These are phyloP conservation scores for Apiospora aurea DNA, from an alignment of 2,329 filamentous ascomycete genomes.

Conservation along the genomic window DNA sequence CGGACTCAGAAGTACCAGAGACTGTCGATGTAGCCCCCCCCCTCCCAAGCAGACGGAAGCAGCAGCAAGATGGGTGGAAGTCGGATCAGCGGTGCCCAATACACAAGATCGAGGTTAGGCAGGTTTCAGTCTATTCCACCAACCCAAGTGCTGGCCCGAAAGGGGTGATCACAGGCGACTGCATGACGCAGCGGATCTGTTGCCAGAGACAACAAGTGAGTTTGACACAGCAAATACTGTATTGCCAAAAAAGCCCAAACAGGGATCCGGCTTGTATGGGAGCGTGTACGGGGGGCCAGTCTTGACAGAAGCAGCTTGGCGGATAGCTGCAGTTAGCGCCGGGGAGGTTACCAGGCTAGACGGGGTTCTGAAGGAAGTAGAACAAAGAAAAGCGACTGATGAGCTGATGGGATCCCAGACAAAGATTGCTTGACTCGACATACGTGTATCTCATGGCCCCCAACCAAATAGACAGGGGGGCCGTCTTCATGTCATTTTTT, in stretches of 20 bases:
- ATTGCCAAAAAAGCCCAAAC: slow-evolving; percentile 46
- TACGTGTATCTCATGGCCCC: slow-evolving; percentile 53
- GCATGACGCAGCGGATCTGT: slow-evolving; percentile 48
- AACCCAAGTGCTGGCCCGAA: slow-evolving; percentile 44
- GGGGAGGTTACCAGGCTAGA: slow-evolving; percentile 47
- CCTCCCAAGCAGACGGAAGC: background rate
- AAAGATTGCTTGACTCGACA: slow-evolving; percentile 61
- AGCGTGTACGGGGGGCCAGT: slow-evolving; percentile 40
- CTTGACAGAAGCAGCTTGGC: slow-evolving; percentile 50
- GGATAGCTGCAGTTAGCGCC: slow-evolving; percentile 58
- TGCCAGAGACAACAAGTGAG: slow-evolving; percentile 47
- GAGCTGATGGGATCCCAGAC: slow-evolving; percentile 45
- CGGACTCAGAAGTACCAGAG: background rate
- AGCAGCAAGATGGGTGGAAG: slow-evolving; percentile 35
- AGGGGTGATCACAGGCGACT: slow-evolving; percentile 49
- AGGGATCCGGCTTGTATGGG: slow-evolving; percentile 50
- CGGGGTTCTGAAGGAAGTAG: slow-evolving; percentile 46
- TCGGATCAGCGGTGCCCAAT: slow-evolving; percentile 36
- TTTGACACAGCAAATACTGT: slow-evolving; percentile 52
- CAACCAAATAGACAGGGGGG: slow-evolving; percentile 34
- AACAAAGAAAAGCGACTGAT: slow-evolving; percentile 54
- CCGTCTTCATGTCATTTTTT: slow-evolving; percentile 31
- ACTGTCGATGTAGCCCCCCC: background rate
- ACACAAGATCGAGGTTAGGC: slow-evolving; percentile 45
- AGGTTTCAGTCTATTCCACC: slow-evolving; percentile 50